phyloP scores from a whole-genome alignment of 306 rosid species.

The Rosa persica region DNA sequence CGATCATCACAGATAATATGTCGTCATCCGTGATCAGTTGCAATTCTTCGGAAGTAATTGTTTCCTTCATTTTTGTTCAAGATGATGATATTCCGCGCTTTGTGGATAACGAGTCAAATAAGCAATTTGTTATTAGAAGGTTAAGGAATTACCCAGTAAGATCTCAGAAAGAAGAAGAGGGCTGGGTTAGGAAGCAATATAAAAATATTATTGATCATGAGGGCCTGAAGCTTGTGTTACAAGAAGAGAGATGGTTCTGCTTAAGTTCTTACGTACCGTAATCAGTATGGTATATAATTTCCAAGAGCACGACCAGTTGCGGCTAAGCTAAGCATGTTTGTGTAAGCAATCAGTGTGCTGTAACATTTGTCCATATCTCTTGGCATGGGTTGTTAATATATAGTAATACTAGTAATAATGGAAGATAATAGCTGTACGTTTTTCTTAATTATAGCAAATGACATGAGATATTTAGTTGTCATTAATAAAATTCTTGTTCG shows the following conservation, averaged over 20 bases:
- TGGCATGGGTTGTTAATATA: not conserved
- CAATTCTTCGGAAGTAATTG: not conserved
- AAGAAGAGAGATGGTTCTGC: not conserved
- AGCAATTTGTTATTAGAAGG: not conserved
- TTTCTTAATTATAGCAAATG: not conserved
- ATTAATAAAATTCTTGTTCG: not conserved
- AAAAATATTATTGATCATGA: not conserved
- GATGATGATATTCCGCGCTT: not conserved
- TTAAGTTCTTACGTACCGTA: not conserved
- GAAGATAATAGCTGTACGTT: not conserved
- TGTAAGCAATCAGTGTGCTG: not conserved
- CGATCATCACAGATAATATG: not conserved
- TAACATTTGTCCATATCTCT: not conserved
- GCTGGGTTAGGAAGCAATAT: not conserved
- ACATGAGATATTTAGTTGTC: not conserved
- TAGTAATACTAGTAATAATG: not conserved
- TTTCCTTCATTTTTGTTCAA: not conserved
- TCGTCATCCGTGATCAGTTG: too few species aligned
- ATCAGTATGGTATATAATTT: not conserved
- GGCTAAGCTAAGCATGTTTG: conserved; percentile 4
- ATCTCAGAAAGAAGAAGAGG: not conserved
- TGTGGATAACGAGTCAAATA: not conserved
- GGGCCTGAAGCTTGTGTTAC: not conserved
- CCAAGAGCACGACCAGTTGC: not conserved
- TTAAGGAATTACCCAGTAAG: not conserved